These are phyloP conservation scores for Pseudocercospora musae DNA, from an alignment of 2,329 filamentous ascomycete genomes.

Conservation along the genomic window DNA sequence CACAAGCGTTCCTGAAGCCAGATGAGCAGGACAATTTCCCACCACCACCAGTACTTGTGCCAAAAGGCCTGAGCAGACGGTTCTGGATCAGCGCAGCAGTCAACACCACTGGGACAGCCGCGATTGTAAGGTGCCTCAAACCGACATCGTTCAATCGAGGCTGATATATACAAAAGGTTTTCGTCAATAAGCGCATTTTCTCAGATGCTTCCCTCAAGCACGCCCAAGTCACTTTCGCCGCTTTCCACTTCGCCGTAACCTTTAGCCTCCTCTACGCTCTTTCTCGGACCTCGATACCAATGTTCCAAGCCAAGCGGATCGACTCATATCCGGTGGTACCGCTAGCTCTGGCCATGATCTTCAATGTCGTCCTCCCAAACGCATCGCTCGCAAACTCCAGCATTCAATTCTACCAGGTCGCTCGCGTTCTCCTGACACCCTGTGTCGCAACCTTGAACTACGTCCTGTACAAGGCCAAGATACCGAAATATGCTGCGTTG, in stretches of 20 bases:
- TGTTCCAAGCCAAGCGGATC: constrained; percentile 58
- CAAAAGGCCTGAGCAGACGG: constrained; percentile 10
- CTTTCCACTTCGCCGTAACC: constrained; percentile 67
- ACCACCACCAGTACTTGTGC: not conserved
- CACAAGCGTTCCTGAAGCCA: constrained; percentile 19
- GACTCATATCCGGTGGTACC: constrained; percentile 58
- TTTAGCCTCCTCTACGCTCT: constrained; percentile 61
- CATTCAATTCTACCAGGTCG: constrained; percentile 68
- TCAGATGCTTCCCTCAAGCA: constrained; percentile 59
- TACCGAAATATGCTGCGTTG: constrained; percentile 54
- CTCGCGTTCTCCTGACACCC: constrained; percentile 64
- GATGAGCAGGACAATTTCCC: constrained; percentile 9
- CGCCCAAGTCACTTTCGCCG: constrained; percentile 63
- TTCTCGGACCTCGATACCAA: constrained; percentile 56
- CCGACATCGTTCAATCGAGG: not conserved
- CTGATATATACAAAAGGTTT: constrained; percentile 50
- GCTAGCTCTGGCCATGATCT: constrained; percentile 63
- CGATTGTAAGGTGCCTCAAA: constrained; percentile 23
- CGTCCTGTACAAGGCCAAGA: constrained; percentile 55
- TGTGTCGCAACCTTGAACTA: constrained; percentile 64
- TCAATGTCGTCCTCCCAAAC: constrained; percentile 68
- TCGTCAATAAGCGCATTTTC: constrained; percentile 69
- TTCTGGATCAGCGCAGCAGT: constrained; percentile 25
- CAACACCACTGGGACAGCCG: constrained; percentile 23
- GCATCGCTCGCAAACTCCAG: constrained; percentile 65